Evolutionary conservation across 2,329 filamentous ascomycete genomes (phyloP).

Genomic region (Neopestalotiopsis sp.): DNA sequence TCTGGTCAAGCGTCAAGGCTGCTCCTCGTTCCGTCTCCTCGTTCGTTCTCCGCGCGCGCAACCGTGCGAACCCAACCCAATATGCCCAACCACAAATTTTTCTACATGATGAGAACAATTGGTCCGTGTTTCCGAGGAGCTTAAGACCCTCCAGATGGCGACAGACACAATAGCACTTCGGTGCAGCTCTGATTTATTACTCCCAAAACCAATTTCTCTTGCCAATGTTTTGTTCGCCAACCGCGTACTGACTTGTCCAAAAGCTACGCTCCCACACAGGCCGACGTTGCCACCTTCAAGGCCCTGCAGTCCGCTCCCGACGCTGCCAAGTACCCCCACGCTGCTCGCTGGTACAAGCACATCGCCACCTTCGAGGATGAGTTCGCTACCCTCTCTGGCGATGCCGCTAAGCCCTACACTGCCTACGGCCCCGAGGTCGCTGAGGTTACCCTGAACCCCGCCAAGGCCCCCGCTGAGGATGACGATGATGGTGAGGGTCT

Average conservation of each 20-base stretch:
- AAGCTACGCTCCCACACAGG: slow-evolving; percentile 78
- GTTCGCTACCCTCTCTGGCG: slow-evolving; percentile 88
- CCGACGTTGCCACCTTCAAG: slow-evolving; percentile 96
- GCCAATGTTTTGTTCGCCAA: not conserved
- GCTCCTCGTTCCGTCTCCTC: not conserved
- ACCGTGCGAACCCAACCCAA: not conserved
- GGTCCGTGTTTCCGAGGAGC: slow-evolving; percentile 84
- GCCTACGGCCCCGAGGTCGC: slow-evolving; percentile 86
- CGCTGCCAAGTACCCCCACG: slow-evolving; percentile 88
- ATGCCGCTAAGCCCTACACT: slow-evolving; percentile 86
- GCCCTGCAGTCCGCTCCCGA: slow-evolving; percentile 77
- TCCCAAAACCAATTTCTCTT: slow-evolving; percentile 13
- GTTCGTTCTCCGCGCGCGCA: slow-evolving; percentile 18
- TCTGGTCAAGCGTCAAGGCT: slow-evolving; percentile 3
- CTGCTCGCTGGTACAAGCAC: slow-evolving; percentile 99
- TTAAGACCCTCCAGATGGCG: slow-evolving; percentile 72
- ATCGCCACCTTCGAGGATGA: slow-evolving; percentile 91
- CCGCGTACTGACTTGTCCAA: slow-evolving; percentile 13
- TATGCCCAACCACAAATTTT: not conserved
- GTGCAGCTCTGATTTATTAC: slow-evolving; percentile 40
- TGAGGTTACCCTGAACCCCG: slow-evolving; percentile 82
- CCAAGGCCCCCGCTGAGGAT: slow-evolving; percentile 75
- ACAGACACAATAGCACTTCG: slow-evolving; percentile 41
- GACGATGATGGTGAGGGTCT: slow-evolving; percentile 91
- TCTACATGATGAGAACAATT: slow-evolving; percentile 73